Conservation (phyloP, 169 alveolate genomes). For the Cryptosporidium meleagridis region DNA sequence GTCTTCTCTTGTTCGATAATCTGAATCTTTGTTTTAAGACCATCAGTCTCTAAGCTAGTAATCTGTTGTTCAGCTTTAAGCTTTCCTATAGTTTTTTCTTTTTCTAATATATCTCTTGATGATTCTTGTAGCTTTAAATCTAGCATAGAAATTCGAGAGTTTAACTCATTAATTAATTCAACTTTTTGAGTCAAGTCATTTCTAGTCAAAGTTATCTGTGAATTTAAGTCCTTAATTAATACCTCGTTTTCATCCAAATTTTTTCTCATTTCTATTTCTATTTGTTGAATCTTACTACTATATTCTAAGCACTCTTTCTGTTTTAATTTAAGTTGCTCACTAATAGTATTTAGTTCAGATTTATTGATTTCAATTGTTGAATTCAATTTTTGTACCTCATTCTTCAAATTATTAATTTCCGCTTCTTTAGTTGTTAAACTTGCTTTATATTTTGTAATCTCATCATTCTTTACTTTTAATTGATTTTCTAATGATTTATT, state of each 20-base stretch:
- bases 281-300: constrained; percentile 25
- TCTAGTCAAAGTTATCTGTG: constrained; percentile 22
- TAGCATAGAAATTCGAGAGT: constrained; percentile 15
- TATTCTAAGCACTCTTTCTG: constrained; percentile 54
- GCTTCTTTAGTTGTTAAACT: constrained; percentile 24
- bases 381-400: constrained; percentile 23
- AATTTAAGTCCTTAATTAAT: constrained; percentile 46
- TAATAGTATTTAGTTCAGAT: constrained; percentile 12
- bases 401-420: constrained; percentile 28
- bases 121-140: constrained; percentile 46
- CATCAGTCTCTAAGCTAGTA: constrained; percentile 28
- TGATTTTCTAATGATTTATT: constrained; percentile 31
- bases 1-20: constrained; percentile 35
- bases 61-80: constrained; percentile 12
- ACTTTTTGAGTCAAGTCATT: constrained; percentile 59
- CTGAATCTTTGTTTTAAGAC: constrained; percentile 29
- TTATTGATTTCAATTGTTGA: constrained; percentile 12
- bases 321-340: constrained; percentile 12
- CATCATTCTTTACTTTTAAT: constrained; percentile 11
- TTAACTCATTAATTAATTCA: constrained; percentile 47
- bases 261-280: constrained; percentile 55
- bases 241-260: constrained; percentile 41
- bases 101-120: constrained; percentile 16
- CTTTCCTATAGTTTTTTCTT: constrained; percentile 21
- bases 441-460: constrained; percentile 5